Evolutionary conservation across 768 basidiomycete genomes (phyloP).

Genomic region (Xerocomellus amylosporus): DNA sequence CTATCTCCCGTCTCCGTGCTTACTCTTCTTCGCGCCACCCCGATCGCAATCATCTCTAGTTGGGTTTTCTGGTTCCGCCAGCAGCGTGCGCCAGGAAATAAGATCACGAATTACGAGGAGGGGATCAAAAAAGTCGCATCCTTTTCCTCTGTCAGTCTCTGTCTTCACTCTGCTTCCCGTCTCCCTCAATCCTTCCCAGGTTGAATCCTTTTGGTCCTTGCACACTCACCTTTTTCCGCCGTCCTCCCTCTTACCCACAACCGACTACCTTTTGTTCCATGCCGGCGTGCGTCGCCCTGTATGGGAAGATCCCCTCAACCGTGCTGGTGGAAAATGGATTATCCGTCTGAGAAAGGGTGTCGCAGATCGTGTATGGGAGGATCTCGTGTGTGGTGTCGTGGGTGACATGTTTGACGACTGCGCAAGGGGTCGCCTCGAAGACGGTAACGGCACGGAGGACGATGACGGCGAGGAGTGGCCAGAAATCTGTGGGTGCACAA

Average conservation of each 20-base stretch:
- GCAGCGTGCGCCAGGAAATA: conserved; percentile 86
- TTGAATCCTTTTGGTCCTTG: conserved; percentile 94
- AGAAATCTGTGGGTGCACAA: conserved; percentile 92
- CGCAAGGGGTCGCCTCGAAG: conserved; percentile 32
- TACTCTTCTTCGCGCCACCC: conserved; percentile 10
- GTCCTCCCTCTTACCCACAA: conserved; percentile 79
- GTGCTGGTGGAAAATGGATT: conserved; percentile 92
- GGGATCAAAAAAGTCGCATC: conserved; percentile 91
- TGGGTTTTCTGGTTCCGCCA: conserved; percentile 94
- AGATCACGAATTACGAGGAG: conserved; percentile 89
- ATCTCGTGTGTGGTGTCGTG: conserved; percentile 79
- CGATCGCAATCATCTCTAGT: conserved; percentile 38
- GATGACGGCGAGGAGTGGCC: conserved; percentile 52
- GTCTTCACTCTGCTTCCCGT: neutral
- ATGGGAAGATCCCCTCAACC: conserved; percentile 94
- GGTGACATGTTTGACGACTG: conserved; percentile 88
- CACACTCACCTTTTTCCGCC: conserved; percentile 90
- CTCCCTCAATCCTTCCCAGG: conserved; percentile 42
- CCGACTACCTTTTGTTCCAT: conserved; percentile 93
- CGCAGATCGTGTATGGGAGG: conserved; percentile 89
- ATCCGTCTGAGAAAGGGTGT: conserved; percentile 89
- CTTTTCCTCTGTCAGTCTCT: conserved; percentile 71
- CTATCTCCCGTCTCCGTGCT: conserved; percentile 14
- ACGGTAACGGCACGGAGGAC: conserved; percentile 37
- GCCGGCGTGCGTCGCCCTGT: conserved; percentile 81